phyloP scores from a whole-genome alignment of 2,329 filamentous ascomycete genomes.

The Pseudopithomyces maydicus region DNA sequence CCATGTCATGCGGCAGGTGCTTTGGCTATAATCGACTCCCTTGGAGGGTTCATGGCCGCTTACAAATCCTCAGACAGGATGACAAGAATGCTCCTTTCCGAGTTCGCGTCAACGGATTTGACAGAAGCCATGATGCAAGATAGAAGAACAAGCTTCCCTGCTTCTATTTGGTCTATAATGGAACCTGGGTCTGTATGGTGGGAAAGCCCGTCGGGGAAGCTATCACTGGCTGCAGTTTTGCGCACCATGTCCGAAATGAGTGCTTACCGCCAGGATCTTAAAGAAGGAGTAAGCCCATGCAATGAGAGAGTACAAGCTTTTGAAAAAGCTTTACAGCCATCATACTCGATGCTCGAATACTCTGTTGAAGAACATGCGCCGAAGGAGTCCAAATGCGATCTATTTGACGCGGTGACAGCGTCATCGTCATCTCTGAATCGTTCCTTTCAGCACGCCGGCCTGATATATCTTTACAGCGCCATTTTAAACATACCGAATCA shows the following conservation, averaged over 20 bases:
- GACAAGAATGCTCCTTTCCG: constrained; percentile 17
- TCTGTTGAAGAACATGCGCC: neutral
- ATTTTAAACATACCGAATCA: constrained; percentile 13
- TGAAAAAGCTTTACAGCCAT: neutral
- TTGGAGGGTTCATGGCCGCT: constrained; percentile 58
- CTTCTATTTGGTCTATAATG: constrained; percentile 13
- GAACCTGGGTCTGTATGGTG: constrained; percentile 17
- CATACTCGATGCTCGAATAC: neutral
- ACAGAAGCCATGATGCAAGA: constrained; percentile 18
- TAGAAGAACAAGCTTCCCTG: constrained; percentile 14
- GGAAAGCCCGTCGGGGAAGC: constrained; percentile 5
- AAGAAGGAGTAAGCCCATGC: neutral
- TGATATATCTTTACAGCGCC: constrained; percentile 23
- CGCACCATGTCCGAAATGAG: constrained; percentile 9
- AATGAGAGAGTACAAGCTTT: neutral
- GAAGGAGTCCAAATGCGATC: neutral
- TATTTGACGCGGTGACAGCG: neutral
- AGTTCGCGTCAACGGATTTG: constrained; percentile 21
- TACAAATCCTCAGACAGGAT: constrained; percentile 11
- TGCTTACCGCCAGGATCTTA: neutral
- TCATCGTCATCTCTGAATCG: constrained; percentile 4
- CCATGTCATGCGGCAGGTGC: constrained; percentile 38
- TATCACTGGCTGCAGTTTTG: constrained; percentile 5
- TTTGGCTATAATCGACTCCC: constrained; percentile 78
- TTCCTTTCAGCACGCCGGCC: constrained; percentile 19